Percentiles rank a stretch among this genome's conserved stretches.
phyloP scores from a whole-genome alignment of 2,329 filamentous ascomycete species.

The Cladosporium austrohemisphaericum region DNA sequence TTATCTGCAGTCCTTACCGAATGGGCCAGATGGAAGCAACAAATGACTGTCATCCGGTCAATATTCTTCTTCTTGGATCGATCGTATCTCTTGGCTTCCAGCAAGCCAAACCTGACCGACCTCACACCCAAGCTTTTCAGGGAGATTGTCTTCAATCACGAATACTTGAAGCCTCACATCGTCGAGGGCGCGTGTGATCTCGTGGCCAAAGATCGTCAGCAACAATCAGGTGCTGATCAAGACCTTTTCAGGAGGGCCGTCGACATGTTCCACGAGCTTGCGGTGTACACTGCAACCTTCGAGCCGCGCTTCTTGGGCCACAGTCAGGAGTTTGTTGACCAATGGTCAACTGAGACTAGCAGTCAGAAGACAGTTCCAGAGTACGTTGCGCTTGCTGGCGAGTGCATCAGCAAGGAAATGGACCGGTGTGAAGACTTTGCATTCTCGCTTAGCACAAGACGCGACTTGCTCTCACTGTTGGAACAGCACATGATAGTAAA shows the following conservation, averaged over 20 bases:
- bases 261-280: constrained; percentile 78
- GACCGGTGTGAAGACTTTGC: constrained; percentile 74
- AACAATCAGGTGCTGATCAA: constrained; percentile 54
- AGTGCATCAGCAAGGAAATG: constrained; percentile 68
- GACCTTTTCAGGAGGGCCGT: constrained; percentile 68
- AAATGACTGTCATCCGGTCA: constrained; percentile 75
- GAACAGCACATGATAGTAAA: constrained; percentile 68
- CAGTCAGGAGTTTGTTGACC: constrained; percentile 64
- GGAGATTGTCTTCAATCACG: constrained; percentile 53
- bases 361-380: constrained; percentile 60
- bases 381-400: constrained; percentile 69
- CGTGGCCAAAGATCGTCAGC: constrained; percentile 66
- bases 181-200: constrained; percentile 73
- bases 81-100: constrained; percentile 74
- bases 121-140: constrained; percentile 76
- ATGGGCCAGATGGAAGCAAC: constrained; percentile 76
- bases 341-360: constrained; percentile 67
- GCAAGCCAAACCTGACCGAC: constrained; percentile 72
- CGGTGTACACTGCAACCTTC: constrained; percentile 74
- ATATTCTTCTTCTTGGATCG: constrained; percentile 94
- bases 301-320: constrained; percentile 68
- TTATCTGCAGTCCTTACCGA: constrained; percentile 57
- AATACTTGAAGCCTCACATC: constrained; percentile 50
- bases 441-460: constrained; percentile 77
- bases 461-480: constrained; percentile 67